Evolutionary conservation across 805 yeast species (phyloP).

Genomic region (Suhomyces sp.): DNA sequence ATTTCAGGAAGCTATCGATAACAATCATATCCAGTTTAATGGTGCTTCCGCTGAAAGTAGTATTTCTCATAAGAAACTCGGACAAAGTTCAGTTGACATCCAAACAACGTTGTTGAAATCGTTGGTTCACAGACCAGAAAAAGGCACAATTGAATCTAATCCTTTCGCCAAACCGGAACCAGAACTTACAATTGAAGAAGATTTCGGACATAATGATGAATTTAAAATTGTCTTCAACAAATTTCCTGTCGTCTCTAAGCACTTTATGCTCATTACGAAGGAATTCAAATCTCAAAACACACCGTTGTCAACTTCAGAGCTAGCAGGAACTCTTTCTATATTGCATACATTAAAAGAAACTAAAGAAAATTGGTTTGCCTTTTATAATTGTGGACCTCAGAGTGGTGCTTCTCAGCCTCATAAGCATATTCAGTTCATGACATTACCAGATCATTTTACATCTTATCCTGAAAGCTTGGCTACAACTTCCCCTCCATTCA

Average conservation of each 20-base stretch:
- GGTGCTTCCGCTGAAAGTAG: slow-evolving; percentile 43
- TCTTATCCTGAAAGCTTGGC: slow-evolving; percentile 54
- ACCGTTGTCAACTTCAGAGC: slow-evolving; percentile 70
- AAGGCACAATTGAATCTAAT: slow-evolving; percentile 43
- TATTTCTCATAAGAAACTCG: slow-evolving; percentile 21
- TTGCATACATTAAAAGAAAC: slow-evolving; percentile 46
- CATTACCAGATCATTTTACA: slow-evolving; percentile 55
- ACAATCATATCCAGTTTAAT: slow-evolving; percentile 49
- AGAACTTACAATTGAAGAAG: slow-evolving; percentile 58
- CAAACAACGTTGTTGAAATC: slow-evolving; percentile 34
- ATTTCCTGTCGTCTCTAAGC: slow-evolving; percentile 79
- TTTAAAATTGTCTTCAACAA: slow-evolving; percentile 73
- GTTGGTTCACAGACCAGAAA: slow-evolving; percentile 38
- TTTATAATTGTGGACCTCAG: slow-evolving; percentile 82
- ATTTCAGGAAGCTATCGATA: slow-evolving; percentile 48
- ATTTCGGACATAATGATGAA: slow-evolving; percentile 50
- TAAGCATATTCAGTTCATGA: slow-evolving; percentile 85
- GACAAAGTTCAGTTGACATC: slow-evolving; percentile 15
- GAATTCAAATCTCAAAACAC: slow-evolving; percentile 68
- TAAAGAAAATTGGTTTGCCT: slow-evolving; percentile 59
- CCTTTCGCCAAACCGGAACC: slow-evolving; percentile 85
- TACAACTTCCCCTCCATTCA: slow-evolving; percentile 46
- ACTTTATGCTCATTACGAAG: slow-evolving; percentile 75
- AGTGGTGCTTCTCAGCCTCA: slow-evolving; percentile 96
- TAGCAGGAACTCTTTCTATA: slow-evolving; percentile 55